Conservation (phyloP, 495 filamentous ascomycete genomes). For the Sabuloglossum arenarium region DNA sequence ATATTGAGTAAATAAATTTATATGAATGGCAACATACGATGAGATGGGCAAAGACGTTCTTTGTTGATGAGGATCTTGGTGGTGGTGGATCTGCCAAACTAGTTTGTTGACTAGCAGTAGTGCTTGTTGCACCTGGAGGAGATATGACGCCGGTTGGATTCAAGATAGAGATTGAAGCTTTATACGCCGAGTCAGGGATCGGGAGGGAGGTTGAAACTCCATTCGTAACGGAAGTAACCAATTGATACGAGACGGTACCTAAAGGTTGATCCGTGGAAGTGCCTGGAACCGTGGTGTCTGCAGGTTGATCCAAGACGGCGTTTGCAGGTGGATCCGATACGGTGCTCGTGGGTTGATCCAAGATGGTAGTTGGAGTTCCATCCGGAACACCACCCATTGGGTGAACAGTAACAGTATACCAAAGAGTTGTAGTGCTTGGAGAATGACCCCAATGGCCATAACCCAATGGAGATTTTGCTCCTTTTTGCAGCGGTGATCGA, state of each 20-base stretch:
- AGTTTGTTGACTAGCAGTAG: background rate
- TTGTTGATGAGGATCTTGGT: background rate
- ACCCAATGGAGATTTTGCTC: background rate
- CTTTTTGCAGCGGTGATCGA: background rate
- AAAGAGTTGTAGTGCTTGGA: too few relatives aligned
- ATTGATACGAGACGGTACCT: too few relatives aligned
- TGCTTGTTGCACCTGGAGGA: background rate
- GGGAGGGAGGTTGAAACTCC: too few relatives aligned
- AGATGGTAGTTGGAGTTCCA: background rate
- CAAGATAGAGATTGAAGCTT: too few relatives aligned
- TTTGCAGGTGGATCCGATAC: background rate
- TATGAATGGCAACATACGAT: background rate
- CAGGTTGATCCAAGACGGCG: background rate
- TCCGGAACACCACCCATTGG: too few relatives aligned
- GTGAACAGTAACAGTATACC: too few relatives aligned
- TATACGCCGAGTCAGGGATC: too few relatives aligned
- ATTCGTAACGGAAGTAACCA: too few relatives aligned
- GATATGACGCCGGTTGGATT: too few relatives aligned
- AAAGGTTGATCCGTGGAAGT: too few relatives aligned
- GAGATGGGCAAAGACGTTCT: constrained; percentile 1
- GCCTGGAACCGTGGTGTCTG: background rate
- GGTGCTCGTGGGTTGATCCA: too few relatives aligned
- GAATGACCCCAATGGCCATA: too few relatives aligned
- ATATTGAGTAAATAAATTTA: background rate
- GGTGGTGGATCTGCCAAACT: background rate